These are phyloP conservation scores for Closterium sp. DNA, from an alignment of 139 green algal species.

Conservation along the genomic window DNA sequence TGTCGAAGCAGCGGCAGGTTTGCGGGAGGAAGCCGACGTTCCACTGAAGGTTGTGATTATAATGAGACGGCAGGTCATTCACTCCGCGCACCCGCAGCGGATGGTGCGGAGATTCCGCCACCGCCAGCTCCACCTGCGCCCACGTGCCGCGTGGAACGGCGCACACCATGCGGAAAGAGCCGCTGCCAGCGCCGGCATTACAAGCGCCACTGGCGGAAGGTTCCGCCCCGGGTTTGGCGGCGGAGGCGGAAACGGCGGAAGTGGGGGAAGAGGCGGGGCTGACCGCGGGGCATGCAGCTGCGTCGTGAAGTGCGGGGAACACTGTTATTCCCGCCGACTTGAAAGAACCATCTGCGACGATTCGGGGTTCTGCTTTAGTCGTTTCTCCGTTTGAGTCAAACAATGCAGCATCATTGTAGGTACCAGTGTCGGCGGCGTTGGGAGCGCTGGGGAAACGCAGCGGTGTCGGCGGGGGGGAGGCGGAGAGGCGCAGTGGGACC, in stretches of 20 bases:
- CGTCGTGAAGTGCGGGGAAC: background rate
- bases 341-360: background rate
- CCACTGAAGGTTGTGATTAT: background rate
- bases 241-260: too few relatives aligned
- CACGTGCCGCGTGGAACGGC: too few relatives aligned
- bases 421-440: too few relatives aligned
- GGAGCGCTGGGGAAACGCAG: too few relatives aligned
- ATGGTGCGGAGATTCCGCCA: background rate
- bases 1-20: background rate
- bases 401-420: too few relatives aligned
- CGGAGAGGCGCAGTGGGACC: background rate
- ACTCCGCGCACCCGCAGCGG: background rate
- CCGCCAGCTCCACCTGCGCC: background rate
- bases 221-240: too few relatives aligned
- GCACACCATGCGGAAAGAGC: too few relatives aligned
- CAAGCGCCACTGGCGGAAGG: too few relatives aligned
- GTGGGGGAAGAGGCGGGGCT: too few relatives aligned
- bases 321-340: background rate
- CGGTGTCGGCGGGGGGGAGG: background rate
- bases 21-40: background rate
- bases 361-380: too few relatives aligned
- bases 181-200: too few relatives aligned
- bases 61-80: background rate
- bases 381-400: too few relatives aligned
- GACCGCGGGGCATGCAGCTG: background rate